Conservation (phyloP, 1,284 basidiomycete species). For the Fomitopsis pinicola region DNA sequence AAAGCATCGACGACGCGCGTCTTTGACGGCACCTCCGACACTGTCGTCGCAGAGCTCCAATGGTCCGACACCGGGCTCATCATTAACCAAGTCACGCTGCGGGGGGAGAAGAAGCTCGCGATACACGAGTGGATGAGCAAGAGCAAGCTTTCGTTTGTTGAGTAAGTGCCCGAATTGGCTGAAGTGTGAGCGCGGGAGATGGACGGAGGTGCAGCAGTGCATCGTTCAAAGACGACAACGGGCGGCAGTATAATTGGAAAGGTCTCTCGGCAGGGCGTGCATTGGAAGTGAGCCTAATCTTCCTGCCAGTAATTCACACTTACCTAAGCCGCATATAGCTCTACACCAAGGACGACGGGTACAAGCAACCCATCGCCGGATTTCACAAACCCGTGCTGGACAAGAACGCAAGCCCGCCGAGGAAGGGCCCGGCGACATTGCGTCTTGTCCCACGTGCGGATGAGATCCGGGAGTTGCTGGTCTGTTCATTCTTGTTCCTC, state of each 20-base stretch:
- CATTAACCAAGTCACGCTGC: conserved; percentile 19
- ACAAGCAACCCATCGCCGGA: conserved; percentile 28
- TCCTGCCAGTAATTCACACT: background rate
- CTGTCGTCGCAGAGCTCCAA: conserved; percentile 20
- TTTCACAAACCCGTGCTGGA: conserved; percentile 30
- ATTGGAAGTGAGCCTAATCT: conserved; percentile 28
- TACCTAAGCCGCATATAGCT: conserved; percentile 23
- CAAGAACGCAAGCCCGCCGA: conserved; percentile 15
- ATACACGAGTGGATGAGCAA: conserved; percentile 38
- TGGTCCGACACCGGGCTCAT: conserved; percentile 19
- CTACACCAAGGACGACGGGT: conserved; percentile 28
- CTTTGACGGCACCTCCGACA: conserved; percentile 18
- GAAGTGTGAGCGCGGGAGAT: background rate
- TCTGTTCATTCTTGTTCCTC: conserved; percentile 37
- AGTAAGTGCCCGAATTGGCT: conserved; percentile 23
- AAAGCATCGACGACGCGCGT: conserved; percentile 31
- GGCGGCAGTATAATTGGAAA: conserved; percentile 37
- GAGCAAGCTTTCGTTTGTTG: conserved; percentile 38
- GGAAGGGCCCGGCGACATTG: conserved; percentile 25
- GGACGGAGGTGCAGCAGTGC: conserved; percentile 26
- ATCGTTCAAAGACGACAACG: conserved; percentile 30
- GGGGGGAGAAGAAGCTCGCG: conserved; percentile 15
- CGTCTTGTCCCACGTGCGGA: conserved; percentile 29
- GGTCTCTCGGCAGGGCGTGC: conserved; percentile 32
- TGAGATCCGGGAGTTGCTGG: conserved; percentile 32